A percentile compares a stretch with the other conserved stretches of the same genome.
These are phyloP conservation scores for Coemansia sp. DNA, from an alignment of 192 early-diverging fungal genomes.

Conservation along the genomic window DNA sequence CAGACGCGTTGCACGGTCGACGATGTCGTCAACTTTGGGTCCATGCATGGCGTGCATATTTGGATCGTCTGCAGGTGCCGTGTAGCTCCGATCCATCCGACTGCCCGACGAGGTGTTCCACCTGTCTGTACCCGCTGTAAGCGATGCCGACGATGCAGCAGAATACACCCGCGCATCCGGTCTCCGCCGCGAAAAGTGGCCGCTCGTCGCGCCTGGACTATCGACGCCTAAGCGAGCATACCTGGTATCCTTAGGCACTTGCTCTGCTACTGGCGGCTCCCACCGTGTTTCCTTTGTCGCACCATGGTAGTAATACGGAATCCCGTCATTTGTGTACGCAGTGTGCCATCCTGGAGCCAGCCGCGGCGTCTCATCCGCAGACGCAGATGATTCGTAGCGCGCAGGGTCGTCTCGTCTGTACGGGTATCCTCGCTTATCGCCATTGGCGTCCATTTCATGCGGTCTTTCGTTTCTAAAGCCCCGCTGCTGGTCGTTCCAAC, in stretches of 20 bases:
- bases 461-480: neutral
- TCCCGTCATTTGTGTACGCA: conserved; percentile 33
- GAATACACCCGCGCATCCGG: neutral
- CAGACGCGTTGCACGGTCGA: conserved; percentile 41
- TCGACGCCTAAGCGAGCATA: neutral
- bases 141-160: neutral
- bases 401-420: conserved; percentile 5
- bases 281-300: conserved; percentile 49
- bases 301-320: conserved; percentile 54
- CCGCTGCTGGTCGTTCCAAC: neutral
- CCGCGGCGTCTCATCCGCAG: neutral
- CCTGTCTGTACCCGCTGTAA: neutral
- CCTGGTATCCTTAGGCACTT: neutral
- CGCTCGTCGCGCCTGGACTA: neutral
- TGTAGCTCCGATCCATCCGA: neutral
- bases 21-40: conserved; percentile 47
- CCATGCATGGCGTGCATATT: conserved; percentile 24
- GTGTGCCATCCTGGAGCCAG: conserved; percentile 51
- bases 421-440: neutral
- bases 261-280: conserved; percentile 36
- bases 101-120: neutral
- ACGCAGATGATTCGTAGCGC: conserved; percentile 13
- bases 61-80: conserved; percentile 2
- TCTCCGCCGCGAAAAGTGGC: neutral
- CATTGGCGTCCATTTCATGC: neutral